Evolutionary conservation across 371 early-diverging fungal species (phyloP), one percentile per base, ranked within the genome.

Genomic region (Mortierella sp.): DNA sequence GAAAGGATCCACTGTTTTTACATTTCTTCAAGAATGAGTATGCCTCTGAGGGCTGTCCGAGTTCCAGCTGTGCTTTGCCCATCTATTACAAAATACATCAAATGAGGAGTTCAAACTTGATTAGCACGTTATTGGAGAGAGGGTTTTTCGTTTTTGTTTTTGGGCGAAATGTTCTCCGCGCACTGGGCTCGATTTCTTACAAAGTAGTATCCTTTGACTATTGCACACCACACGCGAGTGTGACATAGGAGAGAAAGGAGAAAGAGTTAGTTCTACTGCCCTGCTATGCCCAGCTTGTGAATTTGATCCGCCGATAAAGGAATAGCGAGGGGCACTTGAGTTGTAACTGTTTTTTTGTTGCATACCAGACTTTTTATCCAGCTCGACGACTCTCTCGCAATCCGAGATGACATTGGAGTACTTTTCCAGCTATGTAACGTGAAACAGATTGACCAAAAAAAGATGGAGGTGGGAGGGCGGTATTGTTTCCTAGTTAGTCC

Each of bases 121-220:
- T 50, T 21, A 55, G 21, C 55, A 44, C 42, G 24, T 47, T 26
- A 9, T 57, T 34, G 58, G n/a, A n/a, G n/a, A n/a, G n/a, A n/a
- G n/a, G n/a, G n/a, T n/a, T n/a, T n/a, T n/a, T n/a, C n/a, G n/a
- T n/a, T 38, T 2, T 42, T 24, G 28, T 8, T 7, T 55, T n/a
- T 58, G 68, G 44, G 24, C 38, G 42, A 68, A 42, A 68, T 68
- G 21, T 3, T 55, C 42, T 38, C 13, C 9, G 7, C 2, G 24
- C 24, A 14, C 68, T 42, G 5, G 24, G 8, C 24, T 24, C 10
- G 38, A 10, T 38, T 65, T 50, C 82, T 77, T 90, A 92, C 90
- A 84, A 93, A 89, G 84, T 94, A 95, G 78, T 92, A 91, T n/a
- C 93, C 95, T 76, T 95, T 95, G 68, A 95, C 95, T 91, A 72